A percentile compares a stretch with the other conserved stretches of the same genome.
Evolutionary conservation across 2,329 filamentous ascomycete species (phyloP).

Genomic region (Rutstroemia sp.): DNA sequence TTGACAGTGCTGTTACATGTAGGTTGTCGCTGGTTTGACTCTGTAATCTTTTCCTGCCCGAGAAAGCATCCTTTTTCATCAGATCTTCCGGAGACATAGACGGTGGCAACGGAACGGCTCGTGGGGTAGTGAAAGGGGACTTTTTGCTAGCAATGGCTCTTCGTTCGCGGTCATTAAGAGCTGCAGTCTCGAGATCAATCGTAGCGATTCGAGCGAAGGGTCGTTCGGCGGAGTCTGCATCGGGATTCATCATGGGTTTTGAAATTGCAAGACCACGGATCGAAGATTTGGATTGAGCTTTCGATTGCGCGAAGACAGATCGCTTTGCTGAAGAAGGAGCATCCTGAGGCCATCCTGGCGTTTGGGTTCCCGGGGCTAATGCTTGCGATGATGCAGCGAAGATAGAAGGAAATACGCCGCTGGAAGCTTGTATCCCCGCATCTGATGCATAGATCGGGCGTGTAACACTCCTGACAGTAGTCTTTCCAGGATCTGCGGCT

Average conservation of each 20-base stretch:
- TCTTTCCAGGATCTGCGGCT: no score
- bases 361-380: slow-evolving; percentile 4
- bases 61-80: slow-evolving; percentile 16
- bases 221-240: slow-evolving; percentile 10
- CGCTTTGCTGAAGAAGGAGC: slow-evolving; percentile 18
- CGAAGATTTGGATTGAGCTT: slow-evolving; percentile 16
- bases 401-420: slow-evolving; percentile 22
- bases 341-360: no score
- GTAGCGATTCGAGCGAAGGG: slow-evolving; percentile 27
- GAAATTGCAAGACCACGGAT: slow-evolving; percentile 27
- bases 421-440: slow-evolving; percentile 24
- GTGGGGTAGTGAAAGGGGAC: slow-evolving; percentile 18
- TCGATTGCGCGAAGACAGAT: no score
- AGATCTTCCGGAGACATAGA: slow-evolving; percentile 15
- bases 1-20: slow-evolving; percentile 22
- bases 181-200: slow-evolving; percentile 27
- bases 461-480: no score
- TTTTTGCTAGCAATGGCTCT: slow-evolving; percentile 21
- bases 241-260: slow-evolving; percentile 19
- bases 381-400: slow-evolving; percentile 11
- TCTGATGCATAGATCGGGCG: no score
- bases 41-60: slow-evolving; percentile 19
- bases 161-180: slow-evolving; percentile 25
- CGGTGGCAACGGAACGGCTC: slow-evolving; percentile 20
- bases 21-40: slow-evolving; percentile 7